These are phyloP conservation scores for Bothriochloa decipiens DNA, from an alignment of 176 grass and related monocot species.

Conservation along the genomic window DNA sequence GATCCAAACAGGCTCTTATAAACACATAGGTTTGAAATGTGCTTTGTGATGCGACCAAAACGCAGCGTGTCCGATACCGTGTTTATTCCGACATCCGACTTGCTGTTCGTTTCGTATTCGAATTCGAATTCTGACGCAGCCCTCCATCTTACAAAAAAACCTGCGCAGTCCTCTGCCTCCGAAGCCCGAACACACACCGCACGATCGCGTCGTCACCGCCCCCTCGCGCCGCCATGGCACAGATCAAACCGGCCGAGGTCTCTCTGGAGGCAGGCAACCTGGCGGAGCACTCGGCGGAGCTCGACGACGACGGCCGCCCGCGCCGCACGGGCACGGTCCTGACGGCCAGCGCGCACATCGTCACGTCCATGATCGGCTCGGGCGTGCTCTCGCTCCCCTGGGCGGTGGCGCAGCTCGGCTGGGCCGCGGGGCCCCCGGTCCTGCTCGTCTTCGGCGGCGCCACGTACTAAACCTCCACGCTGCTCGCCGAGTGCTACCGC, in stretches of 20 bases:
- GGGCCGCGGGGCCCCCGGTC: conserved; percentile 63
- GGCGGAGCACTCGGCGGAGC: conserved; percentile 25
- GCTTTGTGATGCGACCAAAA: too few relatives aligned
- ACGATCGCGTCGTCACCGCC: not conserved
- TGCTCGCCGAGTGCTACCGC: conserved; percentile 79
- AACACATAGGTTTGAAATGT: too few relatives aligned
- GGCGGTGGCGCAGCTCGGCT: conserved; percentile 77
- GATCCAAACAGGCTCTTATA: too few relatives aligned
- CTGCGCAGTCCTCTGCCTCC: not conserved
- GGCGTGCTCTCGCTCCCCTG: conserved; percentile 73
- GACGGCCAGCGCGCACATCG: conserved; percentile 32
- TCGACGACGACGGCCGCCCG: conserved; percentile 62
- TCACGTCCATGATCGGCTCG: conserved; percentile 77
- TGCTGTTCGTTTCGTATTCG: not conserved
- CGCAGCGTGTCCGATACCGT: too few relatives aligned
- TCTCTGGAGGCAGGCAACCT: conserved; percentile 49
- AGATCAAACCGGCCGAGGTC: conserved; percentile 42
- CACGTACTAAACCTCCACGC: conserved; percentile 72
- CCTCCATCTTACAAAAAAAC: not conserved
- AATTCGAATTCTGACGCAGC: not conserved
- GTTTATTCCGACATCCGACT: not conserved
- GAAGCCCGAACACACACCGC: not conserved
- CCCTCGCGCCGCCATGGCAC: not conserved
- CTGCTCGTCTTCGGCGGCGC: conserved; percentile 71
- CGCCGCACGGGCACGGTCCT: conserved; percentile 41